phyloP scores from a whole-genome alignment of 192 early-diverging fungal genomes.

The Glomus cerebriforme region DNA sequence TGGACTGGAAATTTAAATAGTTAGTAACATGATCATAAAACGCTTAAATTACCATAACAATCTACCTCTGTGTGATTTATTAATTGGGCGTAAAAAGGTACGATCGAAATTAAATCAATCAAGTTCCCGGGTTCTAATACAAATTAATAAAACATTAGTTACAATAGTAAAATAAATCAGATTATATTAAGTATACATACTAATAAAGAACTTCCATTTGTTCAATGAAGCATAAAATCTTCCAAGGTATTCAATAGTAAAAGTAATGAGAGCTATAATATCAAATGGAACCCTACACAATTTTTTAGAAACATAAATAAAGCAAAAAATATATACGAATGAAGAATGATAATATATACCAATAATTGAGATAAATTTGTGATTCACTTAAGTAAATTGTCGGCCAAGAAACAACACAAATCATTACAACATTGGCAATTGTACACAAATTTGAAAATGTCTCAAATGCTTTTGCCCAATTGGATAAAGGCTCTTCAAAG shows the following conservation, averaged over 20 bases:
- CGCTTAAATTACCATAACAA: background rate
- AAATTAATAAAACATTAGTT: background rate
- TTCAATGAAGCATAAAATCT: slow-evolving; percentile 19
- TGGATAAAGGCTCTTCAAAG: slow-evolving; percentile 2
- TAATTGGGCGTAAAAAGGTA: slow-evolving; percentile 15
- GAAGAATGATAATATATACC: slow-evolving; percentile 17
- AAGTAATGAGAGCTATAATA: background rate
- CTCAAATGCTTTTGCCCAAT: background rate
- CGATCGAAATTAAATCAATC: slow-evolving; percentile 4
- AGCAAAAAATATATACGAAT: too few species aligned
- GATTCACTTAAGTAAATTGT: background rate
- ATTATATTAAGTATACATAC: slow-evolving; percentile 1
- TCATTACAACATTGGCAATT: background rate
- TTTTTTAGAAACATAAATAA: too few species aligned
- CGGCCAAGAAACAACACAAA: slow-evolving; percentile 17
- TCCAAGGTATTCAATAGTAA: slow-evolving; percentile 22
- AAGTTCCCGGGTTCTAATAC: background rate
- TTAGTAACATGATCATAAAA: background rate
- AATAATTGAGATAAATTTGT: background rate
- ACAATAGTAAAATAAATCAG: background rate
- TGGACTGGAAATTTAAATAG: background rate
- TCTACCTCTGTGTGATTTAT: background rate
- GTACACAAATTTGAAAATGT: background rate
- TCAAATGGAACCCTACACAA: background rate
- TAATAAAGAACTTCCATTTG: background rate